phyloP scores from a whole-genome alignment of 345 rosid genomes.

The Sonneratia caseolaris region DNA sequence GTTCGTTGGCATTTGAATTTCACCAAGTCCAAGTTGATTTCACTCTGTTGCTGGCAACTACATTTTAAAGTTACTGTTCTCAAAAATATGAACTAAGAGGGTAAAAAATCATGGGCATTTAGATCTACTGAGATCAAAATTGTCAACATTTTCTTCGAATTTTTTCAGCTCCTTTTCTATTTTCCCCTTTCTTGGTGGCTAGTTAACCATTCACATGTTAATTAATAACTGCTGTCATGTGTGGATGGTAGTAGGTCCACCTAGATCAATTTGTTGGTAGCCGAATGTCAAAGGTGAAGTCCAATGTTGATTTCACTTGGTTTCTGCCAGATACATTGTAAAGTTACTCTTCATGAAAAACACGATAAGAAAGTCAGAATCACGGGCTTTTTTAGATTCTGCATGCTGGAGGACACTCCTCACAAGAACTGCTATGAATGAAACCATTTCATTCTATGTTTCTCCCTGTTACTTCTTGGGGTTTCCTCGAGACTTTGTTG shows the following conservation, averaged over 20 bases:
- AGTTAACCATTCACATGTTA: neutral
- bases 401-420: neutral
- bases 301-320: neutral
- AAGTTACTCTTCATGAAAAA: neutral
- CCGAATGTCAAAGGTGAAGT: neutral
- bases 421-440: neutral
- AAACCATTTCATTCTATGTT: neutral
- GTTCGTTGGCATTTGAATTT: neutral
- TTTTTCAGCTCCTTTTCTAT: neutral
- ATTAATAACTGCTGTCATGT: neutral
- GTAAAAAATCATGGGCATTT: no score
- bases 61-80: neutral
- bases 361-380: neutral
- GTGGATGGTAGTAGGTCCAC: conserved; percentile 2
- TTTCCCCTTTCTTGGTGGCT: neutral
- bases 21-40: neutral
- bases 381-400: neutral
- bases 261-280: neutral
- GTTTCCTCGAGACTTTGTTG: neutral
- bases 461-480: neutral
- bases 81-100: neutral
- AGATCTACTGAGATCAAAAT: no score
- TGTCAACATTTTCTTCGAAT: neutral
- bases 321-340: neutral
- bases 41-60: neutral